Evolutionary conservation across 2,329 filamentous ascomycete species (phyloP).

Genomic region (Penicillium sp.): DNA sequence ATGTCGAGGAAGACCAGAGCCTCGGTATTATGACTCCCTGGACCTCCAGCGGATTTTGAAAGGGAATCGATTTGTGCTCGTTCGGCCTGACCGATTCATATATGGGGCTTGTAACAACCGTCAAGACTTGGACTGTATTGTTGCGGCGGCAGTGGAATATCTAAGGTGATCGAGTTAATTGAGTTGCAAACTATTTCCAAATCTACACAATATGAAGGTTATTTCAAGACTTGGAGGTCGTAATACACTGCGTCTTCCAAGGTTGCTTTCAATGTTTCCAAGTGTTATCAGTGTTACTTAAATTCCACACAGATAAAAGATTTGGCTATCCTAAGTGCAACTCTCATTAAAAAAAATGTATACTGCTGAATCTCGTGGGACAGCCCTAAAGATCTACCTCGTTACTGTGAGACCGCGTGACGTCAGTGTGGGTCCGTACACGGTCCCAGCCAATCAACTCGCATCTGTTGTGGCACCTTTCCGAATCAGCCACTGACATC

Average conservation of each 20-base stretch:
- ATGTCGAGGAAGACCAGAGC: slow-evolving; percentile 31
- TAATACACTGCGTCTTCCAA: no score
- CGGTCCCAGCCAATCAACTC: not conserved
- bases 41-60: slow-evolving; percentile 18
- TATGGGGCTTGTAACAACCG: slow-evolving; percentile 33
- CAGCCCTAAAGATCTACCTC: no score
- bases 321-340: no score
- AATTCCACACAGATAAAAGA: no score
- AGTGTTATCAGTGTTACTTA: no score
- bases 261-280: no score
- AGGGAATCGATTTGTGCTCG: slow-evolving; percentile 30
- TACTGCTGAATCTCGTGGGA: no score
- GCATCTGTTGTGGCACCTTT: not conserved
- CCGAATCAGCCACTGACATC: not conserved
- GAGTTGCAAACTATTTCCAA: no score
- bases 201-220: no score
- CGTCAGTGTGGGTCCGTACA: not conserved
- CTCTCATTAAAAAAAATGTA: no score
- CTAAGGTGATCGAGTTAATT: not conserved
- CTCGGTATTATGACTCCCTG: slow-evolving; percentile 30
- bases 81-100: slow-evolving; percentile 37
- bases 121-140: slow-evolving; percentile 20
- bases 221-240: no score
- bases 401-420: not conserved
- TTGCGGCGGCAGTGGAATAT: not conserved